Evolutionary conservation across 345 rosid genomes (phyloP), one percentile per base, ranked within the genome.

Genomic region (Adansonia digitata): DNA sequence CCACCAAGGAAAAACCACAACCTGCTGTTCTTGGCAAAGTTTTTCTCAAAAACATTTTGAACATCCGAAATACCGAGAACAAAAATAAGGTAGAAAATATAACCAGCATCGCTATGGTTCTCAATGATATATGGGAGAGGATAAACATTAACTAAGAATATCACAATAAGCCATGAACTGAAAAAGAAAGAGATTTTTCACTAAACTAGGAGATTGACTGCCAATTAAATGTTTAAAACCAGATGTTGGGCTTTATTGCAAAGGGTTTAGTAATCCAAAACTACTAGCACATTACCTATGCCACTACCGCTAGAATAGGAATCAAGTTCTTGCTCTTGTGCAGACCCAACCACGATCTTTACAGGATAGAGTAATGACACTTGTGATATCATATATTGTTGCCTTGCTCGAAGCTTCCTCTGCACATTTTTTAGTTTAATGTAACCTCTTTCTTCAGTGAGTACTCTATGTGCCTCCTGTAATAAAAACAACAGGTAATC

Each of bases 241-340:
- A 71, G 14, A 53, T 5, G 18, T 53, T 20, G 59, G 35, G 35
- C 29, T 40, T 40, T 22, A 39, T 40, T 1, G n/a, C 2, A 42
- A 22, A 67, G 4, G n/a, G 20, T 43, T 26, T 20, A 35, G 45
- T 13, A 52, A 35, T 34, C 31, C 22, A 20, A 53, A 53, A 37
- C 48, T 71, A 13, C 48, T 22, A 22, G 40, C 34, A 74, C 67
- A 74, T 83, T 81, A 94, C 98, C 99, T 86, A 89, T 77, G 84
- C 72, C 86, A 82, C 80, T 85, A 80, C 90, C 77, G 75, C 88
- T 89, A 39, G 96, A 95, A 81, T 89, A 80, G n/a, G n/a, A n/a
- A n/a, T n/a, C n/a, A 82, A 92, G 95, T 81, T 92, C 99, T 79
- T 88, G 97, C 81, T 94, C 99, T 80, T 86, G 89, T 74, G 90